Percentiles rank a stretch among this genome's conserved stretches.
Conservation (phyloP, 1,284 basidiomycete species). For the Schizopora paradoxa region DNA sequence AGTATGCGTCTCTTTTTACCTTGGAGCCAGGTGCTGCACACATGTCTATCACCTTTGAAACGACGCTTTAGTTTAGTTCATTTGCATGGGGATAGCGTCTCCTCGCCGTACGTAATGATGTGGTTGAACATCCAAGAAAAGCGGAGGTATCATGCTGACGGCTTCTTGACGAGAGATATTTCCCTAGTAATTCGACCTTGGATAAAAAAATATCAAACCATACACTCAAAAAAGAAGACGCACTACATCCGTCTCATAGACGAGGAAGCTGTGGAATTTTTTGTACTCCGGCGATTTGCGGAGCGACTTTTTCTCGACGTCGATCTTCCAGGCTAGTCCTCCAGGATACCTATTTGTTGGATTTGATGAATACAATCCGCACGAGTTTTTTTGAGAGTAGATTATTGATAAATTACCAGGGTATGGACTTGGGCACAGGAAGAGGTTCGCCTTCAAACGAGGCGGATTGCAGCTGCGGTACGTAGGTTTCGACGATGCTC, state of each 20-base stretch:
- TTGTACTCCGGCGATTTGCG: constrained; percentile 93
- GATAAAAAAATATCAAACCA: neutral
- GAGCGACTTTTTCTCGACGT: constrained; percentile 86
- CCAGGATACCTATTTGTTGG: constrained; percentile 75
- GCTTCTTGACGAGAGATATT: constrained; percentile 97
- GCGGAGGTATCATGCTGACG: constrained; percentile 97
- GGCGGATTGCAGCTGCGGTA: constrained; percentile 72
- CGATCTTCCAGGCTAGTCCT: constrained; percentile 92
- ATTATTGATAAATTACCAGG: too few species aligned
- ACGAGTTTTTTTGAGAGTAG: constrained; percentile 19
- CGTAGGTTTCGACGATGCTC: constrained; percentile 70
- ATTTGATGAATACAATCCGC: constrained; percentile 3
- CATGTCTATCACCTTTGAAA: constrained; percentile 93
- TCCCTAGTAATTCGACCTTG: constrained; percentile 49
- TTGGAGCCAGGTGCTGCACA: constrained; percentile 99
- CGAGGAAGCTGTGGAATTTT: constrained; percentile 93
- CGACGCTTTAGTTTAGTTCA: neutral
- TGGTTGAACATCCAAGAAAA: constrained; percentile 92
- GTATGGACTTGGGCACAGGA: constrained; percentile 78
- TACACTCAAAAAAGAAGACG: constrained; percentile 26
- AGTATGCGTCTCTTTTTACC: constrained; percentile 34
- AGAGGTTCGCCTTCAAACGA: constrained; percentile 74
- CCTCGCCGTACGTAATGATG: constrained; percentile 65
- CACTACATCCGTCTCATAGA: constrained; percentile 96
- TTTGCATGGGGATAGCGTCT: constrained; percentile 9